These are phyloP conservation scores for Bacidia gigantensis DNA, from an alignment of 495 filamentous ascomycete genomes.

Conservation along the genomic window DNA sequence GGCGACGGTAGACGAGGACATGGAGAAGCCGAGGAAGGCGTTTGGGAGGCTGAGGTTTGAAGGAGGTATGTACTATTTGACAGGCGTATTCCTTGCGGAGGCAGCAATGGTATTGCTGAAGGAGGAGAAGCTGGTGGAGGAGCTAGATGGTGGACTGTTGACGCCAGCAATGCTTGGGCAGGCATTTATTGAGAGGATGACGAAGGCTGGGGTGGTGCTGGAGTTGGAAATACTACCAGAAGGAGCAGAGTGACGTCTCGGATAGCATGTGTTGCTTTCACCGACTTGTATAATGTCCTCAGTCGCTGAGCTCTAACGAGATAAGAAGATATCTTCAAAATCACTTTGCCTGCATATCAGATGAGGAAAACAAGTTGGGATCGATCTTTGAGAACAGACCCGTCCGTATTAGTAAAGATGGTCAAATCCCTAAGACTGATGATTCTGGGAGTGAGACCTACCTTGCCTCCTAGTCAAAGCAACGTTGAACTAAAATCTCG, in stretches of 20 bases:
- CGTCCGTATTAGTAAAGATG: no score
- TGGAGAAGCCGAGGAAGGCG: constrained; percentile 33
- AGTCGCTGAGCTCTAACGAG: no score
- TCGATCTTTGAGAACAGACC: no score
- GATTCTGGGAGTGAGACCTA: no score
- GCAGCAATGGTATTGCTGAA: constrained; percentile 58
- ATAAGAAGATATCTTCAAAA: no score
- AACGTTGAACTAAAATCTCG: no score
- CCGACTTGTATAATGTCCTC: no score
- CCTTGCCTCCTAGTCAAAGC: no score
- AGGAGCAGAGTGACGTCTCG: not conserved
- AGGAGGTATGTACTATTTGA: constrained; percentile 56
- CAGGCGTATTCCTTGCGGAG: constrained; percentile 51
- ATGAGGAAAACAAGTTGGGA: no score
- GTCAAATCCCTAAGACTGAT: no score
- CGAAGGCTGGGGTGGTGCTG: constrained; percentile 25
- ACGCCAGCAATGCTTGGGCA: constrained; percentile 79
- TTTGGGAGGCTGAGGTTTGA: constrained; percentile 43
- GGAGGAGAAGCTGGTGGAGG: constrained; percentile 42
- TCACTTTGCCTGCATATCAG: no score
- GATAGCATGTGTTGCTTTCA: not conserved
- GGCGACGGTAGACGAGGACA: constrained; percentile 44
- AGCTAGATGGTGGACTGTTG: constrained; percentile 55
- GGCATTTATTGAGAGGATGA: constrained; percentile 56
- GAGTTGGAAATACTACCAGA: constrained; percentile 14